Conservation (phyloP, 371 early-diverging fungal genomes). For the Mortierella sp. region DNA sequence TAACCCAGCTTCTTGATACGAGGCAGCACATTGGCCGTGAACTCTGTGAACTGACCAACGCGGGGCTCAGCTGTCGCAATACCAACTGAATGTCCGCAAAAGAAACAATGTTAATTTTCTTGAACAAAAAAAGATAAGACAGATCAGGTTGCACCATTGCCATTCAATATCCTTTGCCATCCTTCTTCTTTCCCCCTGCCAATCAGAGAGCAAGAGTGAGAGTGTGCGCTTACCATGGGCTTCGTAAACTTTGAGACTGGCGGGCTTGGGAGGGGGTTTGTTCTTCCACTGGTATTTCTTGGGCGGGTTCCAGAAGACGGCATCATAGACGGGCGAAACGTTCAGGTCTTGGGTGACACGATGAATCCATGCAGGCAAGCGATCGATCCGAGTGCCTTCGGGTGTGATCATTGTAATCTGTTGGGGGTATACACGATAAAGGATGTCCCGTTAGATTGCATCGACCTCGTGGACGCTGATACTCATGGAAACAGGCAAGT, state of each 20-base stretch:
- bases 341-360: constrained; percentile 89
- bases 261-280: constrained; percentile 74
- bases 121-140: neutral
- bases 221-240: constrained; percentile 73
- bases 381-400: constrained; percentile 85
- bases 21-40: constrained; percentile 87
- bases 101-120: constrained; percentile 4
- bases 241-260: constrained; percentile 85
- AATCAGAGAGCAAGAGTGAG: no score
- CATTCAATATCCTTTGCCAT: neutral
- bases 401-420: constrained; percentile 83
- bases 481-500: neutral
- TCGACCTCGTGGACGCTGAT: neutral
- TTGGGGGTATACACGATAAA: neutral
- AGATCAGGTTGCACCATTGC: neutral
- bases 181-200: neutral
- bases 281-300: constrained; percentile 80
- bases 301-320: constrained; percentile 94
- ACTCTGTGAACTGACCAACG: constrained; percentile 90
- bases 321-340: constrained; percentile 88
- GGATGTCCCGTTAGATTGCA: neutral
- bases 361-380: constrained; percentile 92
- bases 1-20: constrained; percentile 92
- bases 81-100: constrained; percentile 72
- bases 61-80: constrained; percentile 89